Conservation (phyloP, 176 grass and related monocot species). For the Oropetium thomaeum region DNA sequence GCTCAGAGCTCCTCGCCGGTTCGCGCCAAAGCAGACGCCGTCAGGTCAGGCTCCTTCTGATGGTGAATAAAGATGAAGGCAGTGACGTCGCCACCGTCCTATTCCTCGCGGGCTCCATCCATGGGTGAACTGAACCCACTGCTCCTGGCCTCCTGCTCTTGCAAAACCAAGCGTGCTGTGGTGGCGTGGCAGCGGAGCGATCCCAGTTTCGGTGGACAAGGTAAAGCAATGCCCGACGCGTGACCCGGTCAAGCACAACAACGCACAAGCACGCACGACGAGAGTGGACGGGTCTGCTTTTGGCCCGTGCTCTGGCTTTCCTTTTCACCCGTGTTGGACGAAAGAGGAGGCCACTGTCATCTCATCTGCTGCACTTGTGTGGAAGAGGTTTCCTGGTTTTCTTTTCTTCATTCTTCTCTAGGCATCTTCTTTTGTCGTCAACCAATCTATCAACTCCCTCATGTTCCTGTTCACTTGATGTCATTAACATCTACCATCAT, state of each 20-base stretch:
- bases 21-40: background rate
- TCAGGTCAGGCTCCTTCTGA: background rate
- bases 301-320: background rate
- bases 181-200: background rate
- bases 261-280: no score
- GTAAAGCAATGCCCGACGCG: background rate
- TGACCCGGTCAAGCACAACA: background rate
- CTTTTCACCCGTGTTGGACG: background rate
- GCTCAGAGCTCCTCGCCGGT: background rate
- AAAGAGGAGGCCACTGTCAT: background rate
- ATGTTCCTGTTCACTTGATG: no score
- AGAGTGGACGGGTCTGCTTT: background rate
- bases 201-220: background rate
- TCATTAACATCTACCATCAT: no score
- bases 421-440: background rate
- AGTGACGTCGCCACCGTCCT: background rate
- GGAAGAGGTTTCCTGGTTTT: background rate
- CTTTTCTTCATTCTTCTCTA: background rate
- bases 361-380: background rate
- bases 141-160: background rate
- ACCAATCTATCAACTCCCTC: no score
- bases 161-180: no score
- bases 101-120: background rate
- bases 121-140: background rate
- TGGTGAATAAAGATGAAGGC: background rate